Base-by-base conservation (phyloP, 2,329 filamentous ascomycete species). In the Bipolaris cookei region DNA sequence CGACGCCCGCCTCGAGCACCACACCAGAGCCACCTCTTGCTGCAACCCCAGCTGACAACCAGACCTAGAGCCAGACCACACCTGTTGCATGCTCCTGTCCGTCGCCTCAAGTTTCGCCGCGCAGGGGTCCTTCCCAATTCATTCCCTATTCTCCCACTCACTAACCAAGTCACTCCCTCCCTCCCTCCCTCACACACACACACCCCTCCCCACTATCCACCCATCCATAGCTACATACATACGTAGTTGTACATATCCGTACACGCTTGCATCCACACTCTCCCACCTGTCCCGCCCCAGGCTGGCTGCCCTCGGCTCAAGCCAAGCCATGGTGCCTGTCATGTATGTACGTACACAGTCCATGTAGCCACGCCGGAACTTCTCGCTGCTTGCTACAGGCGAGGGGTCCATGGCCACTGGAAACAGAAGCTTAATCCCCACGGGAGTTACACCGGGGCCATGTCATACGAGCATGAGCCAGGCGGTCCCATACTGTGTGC, bases 401-500 rank as follows among this genome's bases (percentile, higher is more conserved):
- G 65, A 64, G 59, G 63, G 57, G 64, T 67, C 64, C 68, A 66
- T 47, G 67, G 61, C 63, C 67, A 18, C 42, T 44, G 20, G 64
- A 66, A 66, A 65, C 62, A 66, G 63, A 69, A 51, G 66, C 66
- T 70, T 66, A 62, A 66, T 70, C 64, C 64, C 68, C 68, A 72
- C 67, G 67, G 67, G 67, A 74, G 73, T 75, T 72, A 71, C 71
- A 73, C 70, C 60, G 71, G 71, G 72, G 72, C 74, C 70, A 75
- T 76, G 72, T 72, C 72, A 76, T 72, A 75, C 72, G 72, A 74
- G 69, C 68, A 65, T 61, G 66, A 68, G 66, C 70, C 67, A 69
- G 60, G 65, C 59, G 59, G 59, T 62, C 56, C 64, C 66, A 64
- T 70, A 28, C 69, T 67, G 66, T 67, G 66, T 67, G 64, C 70